Percentiles rank a stretch among this genome's conserved stretches.
phyloP scores from a whole-genome alignment of 1,139 yeast genomes.

The Candida sojae region DNA sequence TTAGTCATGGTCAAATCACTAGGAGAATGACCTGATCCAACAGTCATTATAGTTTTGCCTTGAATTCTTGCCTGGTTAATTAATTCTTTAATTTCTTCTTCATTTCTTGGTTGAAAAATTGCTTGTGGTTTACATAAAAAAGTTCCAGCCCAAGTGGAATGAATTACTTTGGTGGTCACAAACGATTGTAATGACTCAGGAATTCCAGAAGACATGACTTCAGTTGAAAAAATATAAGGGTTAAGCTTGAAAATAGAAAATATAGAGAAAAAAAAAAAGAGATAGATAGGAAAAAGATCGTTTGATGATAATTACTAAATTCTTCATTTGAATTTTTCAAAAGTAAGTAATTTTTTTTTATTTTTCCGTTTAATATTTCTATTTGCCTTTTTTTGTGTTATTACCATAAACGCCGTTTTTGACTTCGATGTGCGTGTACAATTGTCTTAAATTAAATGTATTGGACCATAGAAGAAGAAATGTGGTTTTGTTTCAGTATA shows the following conservation, averaged over 20 bases:
- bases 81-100: slow-evolving; percentile 64
- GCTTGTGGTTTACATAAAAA: slow-evolving; percentile 74
- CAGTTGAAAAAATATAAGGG: too few relatives aligned
- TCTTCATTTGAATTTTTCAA: too few relatives aligned
- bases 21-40: slow-evolving; percentile 96
- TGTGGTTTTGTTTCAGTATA: too few relatives aligned
- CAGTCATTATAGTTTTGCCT: slow-evolving; percentile 74
- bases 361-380: too few relatives aligned
- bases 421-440: too few relatives aligned
- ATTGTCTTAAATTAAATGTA: too few relatives aligned
- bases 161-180: slow-evolving; percentile 42
- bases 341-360: too few relatives aligned
- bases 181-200: slow-evolving; percentile 37
- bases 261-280: neutral
- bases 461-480: too few relatives aligned
- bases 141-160: slow-evolving; percentile 91
- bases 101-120: slow-evolving; percentile 70
- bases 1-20: slow-evolving; percentile 84
- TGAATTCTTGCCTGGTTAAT: slow-evolving; percentile 63
- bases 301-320: too few relatives aligned
- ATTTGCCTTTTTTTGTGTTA: too few relatives aligned
- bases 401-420: too few relatives aligned
- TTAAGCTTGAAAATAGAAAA: too few relatives aligned
- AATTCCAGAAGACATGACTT: slow-evolving; percentile 16
- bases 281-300: neutral